Conservation (phyloP, 2,329 filamentous ascomycete genomes). For the Colletotrichum sp. region DNA sequence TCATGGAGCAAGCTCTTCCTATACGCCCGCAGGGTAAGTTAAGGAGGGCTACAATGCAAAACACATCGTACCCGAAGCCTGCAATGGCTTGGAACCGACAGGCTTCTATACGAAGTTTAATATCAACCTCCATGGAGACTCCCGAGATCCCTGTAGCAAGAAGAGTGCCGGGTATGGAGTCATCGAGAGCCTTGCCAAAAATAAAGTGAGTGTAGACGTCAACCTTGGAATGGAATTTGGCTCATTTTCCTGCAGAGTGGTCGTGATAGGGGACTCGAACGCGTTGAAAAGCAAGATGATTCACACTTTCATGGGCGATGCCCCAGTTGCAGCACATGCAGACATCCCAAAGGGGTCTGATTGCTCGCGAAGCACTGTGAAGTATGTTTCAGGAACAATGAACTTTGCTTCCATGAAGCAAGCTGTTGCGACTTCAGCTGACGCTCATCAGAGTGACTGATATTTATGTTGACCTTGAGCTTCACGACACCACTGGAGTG, state of each 20-base stretch:
- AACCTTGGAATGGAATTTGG: background rate
- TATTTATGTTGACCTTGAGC: background rate
- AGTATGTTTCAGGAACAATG: fast-evolving
- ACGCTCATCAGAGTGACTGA: background rate
- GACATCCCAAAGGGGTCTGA: background rate
- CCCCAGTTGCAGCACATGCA: background rate
- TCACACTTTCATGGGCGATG: background rate
- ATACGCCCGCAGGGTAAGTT: background rate
- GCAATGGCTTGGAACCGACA: background rate
- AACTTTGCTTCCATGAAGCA: background rate
- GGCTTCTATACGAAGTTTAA: background rate
- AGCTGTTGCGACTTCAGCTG: background rate
- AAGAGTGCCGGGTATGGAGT: background rate
- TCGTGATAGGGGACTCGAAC: background rate
- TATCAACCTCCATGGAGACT: background rate
- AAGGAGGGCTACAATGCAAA: background rate
- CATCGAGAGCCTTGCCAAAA: background rate
- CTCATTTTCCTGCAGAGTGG: background rate
- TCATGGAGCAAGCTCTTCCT: background rate
- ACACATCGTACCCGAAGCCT: background rate
- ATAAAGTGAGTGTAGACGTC: background rate
- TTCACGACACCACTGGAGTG: background rate
- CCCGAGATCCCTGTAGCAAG: background rate
- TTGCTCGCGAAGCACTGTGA: background rate
- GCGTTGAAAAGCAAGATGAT: background rate